These are phyloP conservation scores for Malbranchea zuffiana DNA, from an alignment of 2,329 filamentous ascomycete genomes.

Conservation along the genomic window DNA sequence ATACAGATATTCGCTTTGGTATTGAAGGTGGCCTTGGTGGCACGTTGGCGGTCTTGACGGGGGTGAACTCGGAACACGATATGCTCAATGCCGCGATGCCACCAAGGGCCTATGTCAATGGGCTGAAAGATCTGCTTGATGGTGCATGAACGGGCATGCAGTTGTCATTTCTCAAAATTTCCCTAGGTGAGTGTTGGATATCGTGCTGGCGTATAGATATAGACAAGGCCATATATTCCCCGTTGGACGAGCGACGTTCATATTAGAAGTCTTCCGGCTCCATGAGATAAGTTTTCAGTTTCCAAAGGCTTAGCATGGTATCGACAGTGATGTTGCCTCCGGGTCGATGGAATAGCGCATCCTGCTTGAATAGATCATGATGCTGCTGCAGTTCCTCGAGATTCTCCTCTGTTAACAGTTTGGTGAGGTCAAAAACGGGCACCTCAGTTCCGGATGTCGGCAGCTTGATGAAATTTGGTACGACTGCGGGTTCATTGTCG, in stretches of 20 bases:
- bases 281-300: conserved; percentile 27
- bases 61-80: conserved; percentile 69
- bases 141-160: conserved; percentile 6
- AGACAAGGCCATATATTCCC: not conserved
- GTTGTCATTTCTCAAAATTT: not conserved
- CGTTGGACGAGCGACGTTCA: not conserved
- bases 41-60: conserved; percentile 81
- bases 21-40: conserved; percentile 83
- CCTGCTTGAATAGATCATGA: conserved; percentile 23
- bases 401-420: conserved; percentile 23
- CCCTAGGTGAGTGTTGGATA: not conserved
- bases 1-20: conserved; percentile 95
- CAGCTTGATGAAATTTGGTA: conserved; percentile 22
- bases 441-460: conserved; percentile 23
- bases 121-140: conserved; percentile 60
- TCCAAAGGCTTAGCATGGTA: conserved; percentile 31
- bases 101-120: conserved; percentile 75
- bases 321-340: conserved; percentile 20
- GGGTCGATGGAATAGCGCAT: conserved; percentile 29
- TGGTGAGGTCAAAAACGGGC: conserved; percentile 30
- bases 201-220: not conserved
- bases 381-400: conserved; percentile 21
- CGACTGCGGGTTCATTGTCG: not conserved
- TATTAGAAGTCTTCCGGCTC: too few relatives aligned
- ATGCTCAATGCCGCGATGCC: conserved; percentile 66